phyloP scores from a whole-genome alignment of 768 basidiomycete genomes.

The Naganishia kalamii region DNA sequence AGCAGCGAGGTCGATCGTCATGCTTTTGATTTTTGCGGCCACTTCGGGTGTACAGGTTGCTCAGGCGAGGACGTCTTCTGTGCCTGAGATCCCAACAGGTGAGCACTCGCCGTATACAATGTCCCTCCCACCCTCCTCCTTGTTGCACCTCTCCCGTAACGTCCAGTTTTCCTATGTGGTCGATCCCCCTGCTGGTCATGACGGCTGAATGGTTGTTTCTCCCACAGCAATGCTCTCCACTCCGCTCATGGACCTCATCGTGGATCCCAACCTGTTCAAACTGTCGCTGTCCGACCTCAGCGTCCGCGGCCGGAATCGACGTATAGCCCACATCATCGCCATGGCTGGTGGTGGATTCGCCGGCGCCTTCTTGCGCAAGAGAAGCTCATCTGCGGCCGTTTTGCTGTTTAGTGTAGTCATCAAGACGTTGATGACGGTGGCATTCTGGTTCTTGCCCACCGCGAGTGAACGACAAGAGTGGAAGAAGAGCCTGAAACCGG shows the following conservation, averaged over 20 bases:
- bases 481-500: background rate
- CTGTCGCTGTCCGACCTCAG: background rate
- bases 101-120: no score
- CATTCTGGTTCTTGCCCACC: background rate
- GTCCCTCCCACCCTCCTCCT: no score
- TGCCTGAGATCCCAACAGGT: background rate
- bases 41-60: conserved; percentile 7
- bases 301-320: background rate
- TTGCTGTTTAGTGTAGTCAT: background rate
- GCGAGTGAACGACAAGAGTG: background rate
- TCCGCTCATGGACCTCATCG: conserved; percentile 1
- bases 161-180: no score
- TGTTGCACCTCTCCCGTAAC: no score
- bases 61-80: background rate
- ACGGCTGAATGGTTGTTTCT: no score
- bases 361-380: conserved; percentile 1
- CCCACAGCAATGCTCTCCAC: conserved; percentile 4
- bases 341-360: background rate
- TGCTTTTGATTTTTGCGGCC: background rate
- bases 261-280: conserved; percentile 1
- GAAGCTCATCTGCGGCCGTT: background rate
- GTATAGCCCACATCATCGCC: background rate
- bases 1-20: background rate
- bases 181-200: no score
- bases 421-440: background rate